Evolutionary conservation across 1,284 basidiomycete species (phyloP).

Genomic region (Microbotryum intermedium): DNA sequence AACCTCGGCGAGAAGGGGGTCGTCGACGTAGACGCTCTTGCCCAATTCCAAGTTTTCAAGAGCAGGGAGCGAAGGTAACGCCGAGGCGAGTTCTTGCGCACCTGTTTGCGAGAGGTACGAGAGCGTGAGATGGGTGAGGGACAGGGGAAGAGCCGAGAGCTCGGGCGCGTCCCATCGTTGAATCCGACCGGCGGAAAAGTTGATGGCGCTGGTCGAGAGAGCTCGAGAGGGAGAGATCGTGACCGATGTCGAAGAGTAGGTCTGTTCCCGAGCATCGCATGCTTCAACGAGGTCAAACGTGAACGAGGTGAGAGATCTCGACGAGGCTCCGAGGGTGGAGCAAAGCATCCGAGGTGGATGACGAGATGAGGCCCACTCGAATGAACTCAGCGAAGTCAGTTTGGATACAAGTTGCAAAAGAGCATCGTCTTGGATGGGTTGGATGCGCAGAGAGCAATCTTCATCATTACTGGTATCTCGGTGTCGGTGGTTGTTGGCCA

Average conservation of each 20-base stretch:
- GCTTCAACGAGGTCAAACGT: constrained; percentile 8
- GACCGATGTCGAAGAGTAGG: neutral
- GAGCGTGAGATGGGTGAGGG: constrained; percentile 7
- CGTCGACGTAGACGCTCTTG: constrained; percentile 25
- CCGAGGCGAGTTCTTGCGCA: neutral
- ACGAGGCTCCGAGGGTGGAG: constrained; percentile 10
- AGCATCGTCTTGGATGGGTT: constrained; percentile 7
- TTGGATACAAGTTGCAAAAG: constrained; percentile 13
- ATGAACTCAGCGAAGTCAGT: constrained; percentile 6
- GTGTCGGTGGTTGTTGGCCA: neutral
- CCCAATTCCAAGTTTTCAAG: constrained; percentile 19
- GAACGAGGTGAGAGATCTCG: constrained; percentile 8
- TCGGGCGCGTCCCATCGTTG: constrained; percentile 21
- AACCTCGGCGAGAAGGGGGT: constrained; percentile 10
- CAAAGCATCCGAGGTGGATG: constrained; percentile 18
- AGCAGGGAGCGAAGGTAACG: neutral
- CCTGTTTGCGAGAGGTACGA: constrained; percentile 19
- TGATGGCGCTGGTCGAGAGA: neutral
- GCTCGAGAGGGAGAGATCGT: neutral
- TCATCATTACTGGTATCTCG: neutral
- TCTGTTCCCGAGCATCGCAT: neutral
- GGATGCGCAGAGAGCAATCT: neutral
- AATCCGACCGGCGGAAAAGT: neutral
- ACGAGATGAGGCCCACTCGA: constrained; percentile 18
- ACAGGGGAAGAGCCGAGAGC: constrained; percentile 9